Base-by-base conservation (phyloP, 2,329 filamentous ascomycete genomes). In the Exophiala phaeomuriformis region DNA sequence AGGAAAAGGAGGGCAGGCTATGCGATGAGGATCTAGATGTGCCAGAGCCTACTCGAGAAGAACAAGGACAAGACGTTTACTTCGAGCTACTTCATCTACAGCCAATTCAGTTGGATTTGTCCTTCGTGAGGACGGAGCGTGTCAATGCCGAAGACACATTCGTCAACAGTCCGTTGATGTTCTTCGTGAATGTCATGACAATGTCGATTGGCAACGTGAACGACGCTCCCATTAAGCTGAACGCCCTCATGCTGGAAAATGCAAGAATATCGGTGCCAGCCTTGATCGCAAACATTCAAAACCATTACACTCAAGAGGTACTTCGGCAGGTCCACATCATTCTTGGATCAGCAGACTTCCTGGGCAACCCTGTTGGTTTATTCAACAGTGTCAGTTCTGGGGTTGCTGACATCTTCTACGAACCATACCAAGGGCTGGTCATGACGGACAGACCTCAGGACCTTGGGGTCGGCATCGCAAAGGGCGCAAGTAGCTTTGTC, bases 191-290 rank as follows among this genome's bases (percentile, higher is more conserved):
- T 66, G 88, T 97, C 62, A 84, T 98, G 76, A 97, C 94, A 0
- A 98, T 98, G 93, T 95, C 93, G 9, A 93, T 98, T 65, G 93
- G 93, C 60, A 98, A 98, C 65, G 89, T 98, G 75, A 98, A 98
- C 65, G 94, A 98, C 70, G 93, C 93, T 4, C 94, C 93, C 0
- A 84, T 98, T 49, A 84, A 89, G 45, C 83, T 98, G 67, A 98
- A 97, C 59, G 89, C 93, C 1, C 75, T 98, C 28, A 87, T 98
- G 74, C 74, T 98, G 28, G 93, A 98, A 70, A 98, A 98, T 64
- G 90, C 93, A 42, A 83, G 93, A 30, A 86, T 98, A 3, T 95
- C 93, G 0, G 84, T 90, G 5, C 83, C 85, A 3, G 83, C 95
- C 1, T 77, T 98, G 42, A 79, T 90, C 27, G 85, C 87, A 67